Percentiles rank a stretch among this genome's conserved stretches.
These are phyloP conservation scores for Fragosphaeria purpurea DNA, from an alignment of 2,329 filamentous ascomycete genomes.

Conservation along the genomic window DNA sequence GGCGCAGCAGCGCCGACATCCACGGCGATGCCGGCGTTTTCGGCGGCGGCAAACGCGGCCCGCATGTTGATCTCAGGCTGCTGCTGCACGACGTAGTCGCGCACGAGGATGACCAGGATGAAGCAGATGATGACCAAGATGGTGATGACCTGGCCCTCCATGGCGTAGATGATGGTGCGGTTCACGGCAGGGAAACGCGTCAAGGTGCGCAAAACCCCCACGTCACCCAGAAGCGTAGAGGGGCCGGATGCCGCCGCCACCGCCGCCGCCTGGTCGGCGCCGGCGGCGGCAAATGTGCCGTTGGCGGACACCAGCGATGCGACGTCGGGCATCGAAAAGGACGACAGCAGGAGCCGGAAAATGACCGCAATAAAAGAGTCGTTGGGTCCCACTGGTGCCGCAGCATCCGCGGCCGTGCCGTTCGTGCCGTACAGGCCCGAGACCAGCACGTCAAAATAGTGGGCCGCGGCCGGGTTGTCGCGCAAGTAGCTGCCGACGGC, in stretches of 20 bases:
- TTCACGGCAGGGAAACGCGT: conserved; percentile 67
- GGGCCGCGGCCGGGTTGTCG: too few relatives aligned
- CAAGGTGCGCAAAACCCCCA: conserved; percentile 46
- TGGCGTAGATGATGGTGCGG: conserved; percentile 65
- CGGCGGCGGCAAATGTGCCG: conserved; percentile 12
- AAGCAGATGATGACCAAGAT: conserved; percentile 85
- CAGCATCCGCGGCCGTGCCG: conserved; percentile 9
- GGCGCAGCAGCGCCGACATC: too few relatives aligned
- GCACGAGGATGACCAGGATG: conserved; percentile 90
- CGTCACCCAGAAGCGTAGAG: conserved; percentile 45
- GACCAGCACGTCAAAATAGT: too few relatives aligned
- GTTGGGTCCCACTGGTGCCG: conserved; percentile 9
- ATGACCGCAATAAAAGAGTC: too few relatives aligned
- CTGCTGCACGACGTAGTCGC: conserved; percentile 97
- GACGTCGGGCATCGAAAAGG: conserved; percentile 17
- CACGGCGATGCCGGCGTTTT: conserved; percentile 6
- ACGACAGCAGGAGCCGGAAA: conserved; percentile 7
- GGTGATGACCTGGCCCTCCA: conserved; percentile 93
- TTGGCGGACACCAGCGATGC: conserved; percentile 12
- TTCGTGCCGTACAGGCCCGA: too few relatives aligned
- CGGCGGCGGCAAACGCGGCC: conserved; percentile 44
- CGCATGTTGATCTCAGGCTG: conserved; percentile 86
- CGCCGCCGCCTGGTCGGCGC: background rate
- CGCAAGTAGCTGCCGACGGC: conserved; percentile 14
- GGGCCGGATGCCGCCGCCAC: conserved; percentile 14